These are phyloP conservation scores for Amaranthus hypochondriacus DNA, from an alignment of 148 eudicot genomes.

Conservation along the genomic window DNA sequence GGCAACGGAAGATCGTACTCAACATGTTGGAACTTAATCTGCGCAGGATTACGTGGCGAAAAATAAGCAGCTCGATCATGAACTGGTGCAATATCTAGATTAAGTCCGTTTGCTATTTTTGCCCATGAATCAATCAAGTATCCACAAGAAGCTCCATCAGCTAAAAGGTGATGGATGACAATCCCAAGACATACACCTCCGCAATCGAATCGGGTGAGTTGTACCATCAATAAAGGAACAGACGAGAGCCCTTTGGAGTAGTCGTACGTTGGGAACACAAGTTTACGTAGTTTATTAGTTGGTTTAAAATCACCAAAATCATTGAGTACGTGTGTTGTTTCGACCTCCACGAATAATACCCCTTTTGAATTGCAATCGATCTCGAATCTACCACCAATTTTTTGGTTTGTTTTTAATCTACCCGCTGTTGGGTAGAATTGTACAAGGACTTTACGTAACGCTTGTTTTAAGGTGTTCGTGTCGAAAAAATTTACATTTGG, in stretches of 20 bases:
- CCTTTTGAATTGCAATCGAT: slow-evolving; percentile 12
- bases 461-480: neutral
- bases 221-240: slow-evolving; percentile 31
- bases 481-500: neutral
- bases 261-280: slow-evolving; percentile 33
- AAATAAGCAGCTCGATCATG: neutral
- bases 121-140: neutral
- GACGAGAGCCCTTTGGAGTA: slow-evolving; percentile 27
- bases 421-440: neutral
- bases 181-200: slow-evolving; percentile 29
- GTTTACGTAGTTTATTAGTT: slow-evolving; percentile 21
- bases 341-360: slow-evolving; percentile 28
- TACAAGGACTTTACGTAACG: neutral
- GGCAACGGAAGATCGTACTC: neutral
- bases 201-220: slow-evolving; percentile 15
- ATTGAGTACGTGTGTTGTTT: slow-evolving; percentile 20
- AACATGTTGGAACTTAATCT: too few relatives aligned
- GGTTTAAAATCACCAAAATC: slow-evolving; percentile 34
- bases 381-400: neutral
- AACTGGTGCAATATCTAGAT: neutral
- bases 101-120: neutral
- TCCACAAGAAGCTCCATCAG: neutral
- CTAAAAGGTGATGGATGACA: slow-evolving; percentile 6
- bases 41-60: too few relatives aligned
- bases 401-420: neutral